Evolutionary conservation across 169 alveolate genomes (phyloP).

Genomic region (Cryptosporidium muris): DNA sequence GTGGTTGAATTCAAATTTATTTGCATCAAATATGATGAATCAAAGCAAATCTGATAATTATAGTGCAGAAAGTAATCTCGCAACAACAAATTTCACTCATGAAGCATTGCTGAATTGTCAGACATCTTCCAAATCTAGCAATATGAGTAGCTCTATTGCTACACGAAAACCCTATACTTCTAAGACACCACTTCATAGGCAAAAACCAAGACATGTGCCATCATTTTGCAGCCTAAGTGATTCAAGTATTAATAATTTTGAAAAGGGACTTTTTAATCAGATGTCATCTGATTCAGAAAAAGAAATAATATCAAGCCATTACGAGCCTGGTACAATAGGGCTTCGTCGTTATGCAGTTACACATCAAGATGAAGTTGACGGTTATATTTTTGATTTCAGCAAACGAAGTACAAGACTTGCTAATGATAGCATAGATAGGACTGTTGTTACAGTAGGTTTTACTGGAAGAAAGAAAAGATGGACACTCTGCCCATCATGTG

Average conservation of each 20-base stretch:
- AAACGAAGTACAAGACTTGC: slow-evolving; percentile 61
- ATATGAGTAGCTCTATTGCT: slow-evolving; percentile 26
- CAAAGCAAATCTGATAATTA: too few species aligned
- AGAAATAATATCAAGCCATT: slow-evolving; percentile 37
- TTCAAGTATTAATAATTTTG: slow-evolving; percentile 23
- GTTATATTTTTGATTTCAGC: slow-evolving; percentile 64
- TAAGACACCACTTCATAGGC: slow-evolving; percentile 60
- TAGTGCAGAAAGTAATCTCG: too few species aligned
- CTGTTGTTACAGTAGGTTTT: slow-evolving; percentile 65
- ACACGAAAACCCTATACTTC: slow-evolving; percentile 64
- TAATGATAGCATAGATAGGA: slow-evolving; percentile 67
- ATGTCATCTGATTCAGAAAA: slow-evolving; percentile 51
- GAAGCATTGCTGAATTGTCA: slow-evolving; percentile 2
- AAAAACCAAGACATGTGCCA: slow-evolving; percentile 72
- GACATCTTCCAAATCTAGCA: not conserved
- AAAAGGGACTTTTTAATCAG: slow-evolving; percentile 44
- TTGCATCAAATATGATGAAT: too few species aligned
- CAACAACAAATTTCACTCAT: not conserved
- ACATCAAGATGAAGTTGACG: slow-evolving; percentile 71
- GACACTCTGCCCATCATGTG: slow-evolving; percentile 71
- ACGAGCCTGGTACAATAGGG: slow-evolving; percentile 69
- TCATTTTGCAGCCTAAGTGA: slow-evolving; percentile 53
- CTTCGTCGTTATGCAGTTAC: slow-evolving; percentile 68
- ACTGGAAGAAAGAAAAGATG: slow-evolving; percentile 69
- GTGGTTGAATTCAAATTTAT: too few species aligned